Evolutionary conservation across 1,284 basidiomycete species (phyloP).

Genomic region (Puccinia brachypodii): DNA sequence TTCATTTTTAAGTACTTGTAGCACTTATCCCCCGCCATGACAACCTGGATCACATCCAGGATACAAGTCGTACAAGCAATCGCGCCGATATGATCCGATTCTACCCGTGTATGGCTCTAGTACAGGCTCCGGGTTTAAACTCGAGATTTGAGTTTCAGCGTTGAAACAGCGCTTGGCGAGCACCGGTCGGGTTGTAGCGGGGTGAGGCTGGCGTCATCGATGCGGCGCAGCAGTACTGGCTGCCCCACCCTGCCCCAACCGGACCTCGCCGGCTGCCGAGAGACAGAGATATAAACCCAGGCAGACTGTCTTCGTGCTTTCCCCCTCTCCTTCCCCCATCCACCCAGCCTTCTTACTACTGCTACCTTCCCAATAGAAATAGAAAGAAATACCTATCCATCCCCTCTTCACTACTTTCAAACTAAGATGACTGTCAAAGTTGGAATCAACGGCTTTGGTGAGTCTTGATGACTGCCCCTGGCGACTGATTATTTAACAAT

Average conservation of each 20-base stretch:
- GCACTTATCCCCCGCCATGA: neutral
- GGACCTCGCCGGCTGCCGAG: constrained; percentile 7
- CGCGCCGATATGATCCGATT: neutral
- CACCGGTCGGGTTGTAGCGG: neutral
- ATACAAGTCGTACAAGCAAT: neutral
- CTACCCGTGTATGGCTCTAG: neutral
- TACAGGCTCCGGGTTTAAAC: neutral
- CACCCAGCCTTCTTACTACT: neutral
- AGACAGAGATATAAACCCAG: neutral
- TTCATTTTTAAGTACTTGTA: no score
- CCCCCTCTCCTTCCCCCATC: neutral
- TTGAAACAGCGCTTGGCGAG: neutral
- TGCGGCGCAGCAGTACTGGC: neutral
- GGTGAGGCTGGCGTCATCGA: constrained; percentile 8
- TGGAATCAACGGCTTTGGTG: constrained; percentile 95
- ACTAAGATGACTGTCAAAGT: constrained; percentile 68
- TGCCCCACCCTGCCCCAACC: neutral
- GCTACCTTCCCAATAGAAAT: no score
- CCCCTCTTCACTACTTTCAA: neutral
- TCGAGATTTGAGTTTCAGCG: neutral
- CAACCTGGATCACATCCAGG: neutral
- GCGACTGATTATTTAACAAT: no score
- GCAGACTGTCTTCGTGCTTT: no score
- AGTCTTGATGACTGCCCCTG: constrained; percentile 26
- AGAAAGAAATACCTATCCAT: neutral